These are phyloP conservation scores for Coniochaeta sp. DNA, from an alignment of 2,329 filamentous ascomycete species.

Conservation along the genomic window DNA sequence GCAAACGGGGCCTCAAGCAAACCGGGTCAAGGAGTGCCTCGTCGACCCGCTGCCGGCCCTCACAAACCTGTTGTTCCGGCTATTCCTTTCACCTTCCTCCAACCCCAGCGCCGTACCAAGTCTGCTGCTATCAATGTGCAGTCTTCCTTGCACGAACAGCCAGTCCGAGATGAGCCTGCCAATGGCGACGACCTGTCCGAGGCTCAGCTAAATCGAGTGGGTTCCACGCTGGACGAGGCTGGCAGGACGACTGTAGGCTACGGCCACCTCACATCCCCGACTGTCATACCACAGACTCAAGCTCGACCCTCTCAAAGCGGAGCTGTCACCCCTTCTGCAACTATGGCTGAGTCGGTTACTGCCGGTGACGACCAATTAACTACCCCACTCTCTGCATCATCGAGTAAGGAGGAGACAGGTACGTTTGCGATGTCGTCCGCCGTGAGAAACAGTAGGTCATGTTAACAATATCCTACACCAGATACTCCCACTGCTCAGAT, in stretches of 20 bases:
- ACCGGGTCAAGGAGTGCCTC: conserved; percentile 9
- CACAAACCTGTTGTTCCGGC: conserved; percentile 16
- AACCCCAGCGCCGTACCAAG: conserved; percentile 7
- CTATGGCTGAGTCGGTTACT: background rate
- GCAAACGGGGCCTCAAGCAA: conserved; percentile 12
- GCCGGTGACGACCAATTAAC: background rate
- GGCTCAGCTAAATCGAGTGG: background rate
- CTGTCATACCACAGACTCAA: background rate
- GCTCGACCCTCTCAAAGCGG: background rate
- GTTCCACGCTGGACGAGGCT: background rate
- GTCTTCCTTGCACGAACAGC: conserved; percentile 1
- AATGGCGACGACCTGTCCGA: background rate
- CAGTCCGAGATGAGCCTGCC: conserved; percentile 3
- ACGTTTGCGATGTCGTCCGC: background rate
- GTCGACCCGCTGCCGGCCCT: conserved; percentile 7
- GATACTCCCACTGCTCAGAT: conserved; percentile 6
- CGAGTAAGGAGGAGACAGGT: background rate
- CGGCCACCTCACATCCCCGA: background rate
- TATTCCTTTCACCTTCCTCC: conserved; percentile 14
- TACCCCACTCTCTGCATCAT: background rate
- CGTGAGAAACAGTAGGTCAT: background rate
- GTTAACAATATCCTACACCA: background rate
- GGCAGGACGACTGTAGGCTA: background rate
- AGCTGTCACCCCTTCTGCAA: background rate
- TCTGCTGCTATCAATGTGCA: background rate